Evolutionary conservation across 139 green algal species (phyloP).

Genomic region (Picochlorum sp.): DNA sequence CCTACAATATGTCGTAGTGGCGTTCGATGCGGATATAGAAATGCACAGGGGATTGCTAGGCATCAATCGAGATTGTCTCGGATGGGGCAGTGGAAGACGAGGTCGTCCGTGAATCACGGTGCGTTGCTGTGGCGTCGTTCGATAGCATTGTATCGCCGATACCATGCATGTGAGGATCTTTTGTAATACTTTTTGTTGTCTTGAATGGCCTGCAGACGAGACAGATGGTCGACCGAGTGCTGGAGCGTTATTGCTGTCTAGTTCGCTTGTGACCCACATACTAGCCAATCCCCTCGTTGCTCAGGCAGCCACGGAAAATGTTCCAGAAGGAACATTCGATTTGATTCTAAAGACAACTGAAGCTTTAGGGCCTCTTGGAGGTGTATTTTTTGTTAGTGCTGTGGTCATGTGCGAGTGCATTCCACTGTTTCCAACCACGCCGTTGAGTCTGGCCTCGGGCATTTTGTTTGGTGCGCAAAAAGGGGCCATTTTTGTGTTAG

Average conservation of each 20-base stretch:
- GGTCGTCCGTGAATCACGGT: no score
- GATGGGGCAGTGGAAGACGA: no score
- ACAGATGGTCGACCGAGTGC: no score
- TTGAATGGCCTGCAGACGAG: not conserved
- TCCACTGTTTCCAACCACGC: slow-evolving; percentile 77
- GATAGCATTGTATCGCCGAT: no score
- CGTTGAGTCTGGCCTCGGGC: slow-evolving; percentile 61
- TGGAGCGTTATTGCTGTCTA: not conserved
- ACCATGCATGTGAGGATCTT: no score
- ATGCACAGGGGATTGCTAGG: no score
- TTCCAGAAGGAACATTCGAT: slow-evolving; percentile 13
- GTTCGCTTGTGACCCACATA: not conserved
- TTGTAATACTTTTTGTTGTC: no score
- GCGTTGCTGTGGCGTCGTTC: no score
- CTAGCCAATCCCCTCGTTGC: no score
- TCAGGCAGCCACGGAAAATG: slow-evolving; percentile 1
- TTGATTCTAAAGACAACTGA: slow-evolving; percentile 34
- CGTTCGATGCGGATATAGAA: no score
- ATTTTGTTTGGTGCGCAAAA: slow-evolving; percentile 69
- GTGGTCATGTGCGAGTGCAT: slow-evolving; percentile 68
- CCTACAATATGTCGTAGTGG: not conserved
- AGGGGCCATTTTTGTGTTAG: slow-evolving; percentile 29
- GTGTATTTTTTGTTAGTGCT: slow-evolving; percentile 45
- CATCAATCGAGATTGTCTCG: no score
- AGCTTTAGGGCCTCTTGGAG: slow-evolving; percentile 50